phyloP scores from a whole-genome alignment of 345 rosid species.

The Moringa oleifera region DNA sequence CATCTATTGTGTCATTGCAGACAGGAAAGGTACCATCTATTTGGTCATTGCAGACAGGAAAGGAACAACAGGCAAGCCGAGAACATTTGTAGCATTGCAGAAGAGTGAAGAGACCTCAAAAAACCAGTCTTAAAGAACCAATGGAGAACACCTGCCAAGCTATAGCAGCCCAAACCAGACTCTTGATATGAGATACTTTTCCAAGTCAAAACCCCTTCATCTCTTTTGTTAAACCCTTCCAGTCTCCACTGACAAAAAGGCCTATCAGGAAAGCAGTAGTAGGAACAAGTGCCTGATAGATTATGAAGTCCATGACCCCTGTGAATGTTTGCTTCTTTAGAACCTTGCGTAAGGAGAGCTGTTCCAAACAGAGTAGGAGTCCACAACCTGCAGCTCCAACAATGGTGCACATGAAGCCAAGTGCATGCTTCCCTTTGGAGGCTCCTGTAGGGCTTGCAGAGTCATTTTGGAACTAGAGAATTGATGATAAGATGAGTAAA shows the following conservation, averaged over 20 bases:
- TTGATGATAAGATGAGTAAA: constrained; percentile 40
- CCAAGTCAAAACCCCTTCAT: constrained; percentile 45
- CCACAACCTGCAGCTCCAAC: constrained; percentile 40
- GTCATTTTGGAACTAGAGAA: constrained; percentile 30
- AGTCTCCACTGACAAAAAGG: constrained; percentile 51
- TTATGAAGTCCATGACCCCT: constrained; percentile 36
- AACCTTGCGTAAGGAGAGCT: constrained; percentile 38
- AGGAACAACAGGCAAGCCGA: constrained; percentile 56
- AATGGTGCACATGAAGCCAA: constrained; percentile 48
- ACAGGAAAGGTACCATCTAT: too few relatives aligned
- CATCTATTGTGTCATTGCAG: constrained; percentile 47
- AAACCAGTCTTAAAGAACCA: constrained; percentile 43
- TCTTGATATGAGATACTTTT: constrained; percentile 41
- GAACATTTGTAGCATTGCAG: constrained; percentile 34
- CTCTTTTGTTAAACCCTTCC: constrained; percentile 35
- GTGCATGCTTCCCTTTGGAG: constrained; percentile 19
- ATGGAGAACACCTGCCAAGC: constrained; percentile 40
- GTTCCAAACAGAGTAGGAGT: constrained; percentile 31
- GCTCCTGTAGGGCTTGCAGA: constrained; percentile 8
- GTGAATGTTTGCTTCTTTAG: constrained; percentile 28
- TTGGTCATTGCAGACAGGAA: constrained; percentile 47
- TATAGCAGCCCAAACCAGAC: constrained; percentile 34
- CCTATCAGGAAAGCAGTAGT: constrained; percentile 31
- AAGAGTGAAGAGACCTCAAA: constrained; percentile 62
- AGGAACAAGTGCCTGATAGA: constrained; percentile 35